Conservation (phyloP, 352 stramenopile genomes). For the Peronospora belbahrii region DNA sequence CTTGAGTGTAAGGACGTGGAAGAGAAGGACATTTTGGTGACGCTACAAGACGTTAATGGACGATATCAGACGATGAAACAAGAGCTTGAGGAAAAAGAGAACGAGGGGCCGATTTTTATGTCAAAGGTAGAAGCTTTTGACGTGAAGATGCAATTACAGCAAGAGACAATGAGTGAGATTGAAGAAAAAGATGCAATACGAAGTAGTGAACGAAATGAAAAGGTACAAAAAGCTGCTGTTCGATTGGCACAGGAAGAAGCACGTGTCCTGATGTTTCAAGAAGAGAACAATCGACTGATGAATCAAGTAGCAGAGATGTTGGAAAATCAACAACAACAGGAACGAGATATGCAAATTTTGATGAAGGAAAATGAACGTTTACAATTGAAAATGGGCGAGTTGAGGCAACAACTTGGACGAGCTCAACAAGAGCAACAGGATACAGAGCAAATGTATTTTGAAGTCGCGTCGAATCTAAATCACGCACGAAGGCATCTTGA, state of each 20-base stretch:
- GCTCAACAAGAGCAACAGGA: slow-evolving; percentile 55
- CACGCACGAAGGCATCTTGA: slow-evolving; percentile 37
- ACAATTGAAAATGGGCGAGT: slow-evolving; percentile 30
- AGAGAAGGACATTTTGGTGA: slow-evolving; percentile 30
- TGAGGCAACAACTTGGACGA: slow-evolving; percentile 34
- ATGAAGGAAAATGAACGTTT: slow-evolving; percentile 24
- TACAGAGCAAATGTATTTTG: slow-evolving; percentile 43
- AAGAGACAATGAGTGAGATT: slow-evolving; percentile 3
- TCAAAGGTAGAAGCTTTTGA: slow-evolving; percentile 53
- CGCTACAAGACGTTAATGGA: slow-evolving; percentile 43
- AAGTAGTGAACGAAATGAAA: slow-evolving; percentile 24
- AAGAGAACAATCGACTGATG: slow-evolving; percentile 48
- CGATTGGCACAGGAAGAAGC: slow-evolving; percentile 38
- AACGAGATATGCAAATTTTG: slow-evolving; percentile 29
- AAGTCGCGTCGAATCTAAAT: slow-evolving; percentile 52
- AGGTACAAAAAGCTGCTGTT: slow-evolving; percentile 22
- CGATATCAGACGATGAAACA: slow-evolving; percentile 45
- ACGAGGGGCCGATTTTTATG: slow-evolving; percentile 35
- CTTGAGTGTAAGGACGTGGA: slow-evolving; percentile 22
- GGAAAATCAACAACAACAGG: slow-evolving; percentile 45
- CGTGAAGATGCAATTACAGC: slow-evolving; percentile 34
- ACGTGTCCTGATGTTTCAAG: slow-evolving; percentile 37
- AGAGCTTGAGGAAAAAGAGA: slow-evolving; percentile 42
- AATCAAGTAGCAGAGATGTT: slow-evolving; percentile 36
- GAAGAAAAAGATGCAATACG: slow-evolving; percentile 25